These are phyloP conservation scores for Serendipita vermifera DNA, from an alignment of 768 basidiomycete genomes.

Conservation along the genomic window DNA sequence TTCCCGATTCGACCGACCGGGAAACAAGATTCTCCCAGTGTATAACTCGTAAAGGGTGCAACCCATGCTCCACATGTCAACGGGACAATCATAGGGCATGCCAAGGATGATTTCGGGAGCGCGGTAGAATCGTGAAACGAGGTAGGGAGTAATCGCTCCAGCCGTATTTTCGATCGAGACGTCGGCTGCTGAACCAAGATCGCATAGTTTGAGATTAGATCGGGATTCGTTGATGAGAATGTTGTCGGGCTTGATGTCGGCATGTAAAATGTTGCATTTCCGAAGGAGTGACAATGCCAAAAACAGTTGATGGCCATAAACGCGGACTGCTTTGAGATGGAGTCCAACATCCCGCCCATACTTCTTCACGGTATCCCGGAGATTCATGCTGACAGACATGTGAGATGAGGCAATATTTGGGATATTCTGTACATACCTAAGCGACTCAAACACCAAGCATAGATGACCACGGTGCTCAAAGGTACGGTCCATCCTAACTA, in stretches of 20 bases:
- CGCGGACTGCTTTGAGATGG: slow-evolving; percentile 92
- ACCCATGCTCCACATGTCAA: slow-evolving; percentile 95
- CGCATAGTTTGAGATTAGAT: slow-evolving; percentile 85
- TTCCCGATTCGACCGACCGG: slow-evolving; percentile 92
- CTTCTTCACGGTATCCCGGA: slow-evolving; percentile 93
- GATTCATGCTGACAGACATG: slow-evolving; percentile 63
- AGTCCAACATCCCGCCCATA: slow-evolving; percentile 97
- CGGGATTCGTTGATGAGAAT: slow-evolving; percentile 93
- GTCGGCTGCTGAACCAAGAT: slow-evolving; percentile 94
- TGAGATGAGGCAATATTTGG: slow-evolving; percentile 6
- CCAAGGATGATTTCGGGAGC: slow-evolving; percentile 99
- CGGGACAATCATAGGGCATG: slow-evolving; percentile 81
- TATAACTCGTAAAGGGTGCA: slow-evolving; percentile 95
- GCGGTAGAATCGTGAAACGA: slow-evolving; percentile 94
- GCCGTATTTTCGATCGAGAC: slow-evolving; percentile 55
- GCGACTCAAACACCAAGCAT: slow-evolving; percentile 87
- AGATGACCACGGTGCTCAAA: slow-evolving; percentile 97
- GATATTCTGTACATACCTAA: slow-evolving; percentile 46
- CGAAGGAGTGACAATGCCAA: slow-evolving; percentile 70
- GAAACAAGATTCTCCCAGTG: slow-evolving; percentile 94
- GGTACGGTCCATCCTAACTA: slow-evolving; percentile 82
- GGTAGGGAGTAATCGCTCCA: slow-evolving; percentile 85
- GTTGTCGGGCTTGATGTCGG: slow-evolving; percentile 98
- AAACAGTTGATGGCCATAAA: slow-evolving; percentile 96
- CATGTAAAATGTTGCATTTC: slow-evolving; percentile 92